Evolutionary conservation across 768 basidiomycete genomes (phyloP).

Genomic region (Tricholoma furcatifolium): DNA sequence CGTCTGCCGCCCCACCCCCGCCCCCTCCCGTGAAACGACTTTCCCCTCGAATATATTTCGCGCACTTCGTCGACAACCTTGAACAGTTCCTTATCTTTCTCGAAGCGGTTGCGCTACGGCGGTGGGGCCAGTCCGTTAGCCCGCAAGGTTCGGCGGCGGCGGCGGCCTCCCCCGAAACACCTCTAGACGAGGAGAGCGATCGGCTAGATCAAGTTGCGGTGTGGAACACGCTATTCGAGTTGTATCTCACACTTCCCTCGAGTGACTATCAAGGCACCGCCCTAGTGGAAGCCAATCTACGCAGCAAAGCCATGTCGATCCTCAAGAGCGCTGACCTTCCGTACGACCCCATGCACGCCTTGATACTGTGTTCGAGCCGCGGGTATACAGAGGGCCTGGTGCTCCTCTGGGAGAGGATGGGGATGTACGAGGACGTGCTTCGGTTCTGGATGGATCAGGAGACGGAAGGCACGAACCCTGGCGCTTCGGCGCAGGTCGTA

Average conservation of each 20-base stretch:
- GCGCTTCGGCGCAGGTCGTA: slow-evolving; percentile 61
- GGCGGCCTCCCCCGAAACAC: slow-evolving; percentile 11
- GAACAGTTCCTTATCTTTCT: slow-evolving; percentile 83
- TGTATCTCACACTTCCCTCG: slow-evolving; percentile 73
- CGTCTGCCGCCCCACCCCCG: slow-evolving; percentile 17
- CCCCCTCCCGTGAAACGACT: slow-evolving; percentile 50
- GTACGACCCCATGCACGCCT: slow-evolving; percentile 87
- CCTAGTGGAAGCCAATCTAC: slow-evolving; percentile 35
- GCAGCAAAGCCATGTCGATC: slow-evolving; percentile 71
- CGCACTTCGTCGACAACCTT: slow-evolving; percentile 91
- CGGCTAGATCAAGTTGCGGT: slow-evolving; percentile 35
- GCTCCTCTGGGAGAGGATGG: slow-evolving; percentile 88
- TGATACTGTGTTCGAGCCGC: slow-evolving; percentile 90
- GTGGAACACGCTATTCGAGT: slow-evolving; percentile 43
- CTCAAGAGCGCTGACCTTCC: slow-evolving; percentile 62
- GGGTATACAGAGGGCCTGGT: slow-evolving; percentile 84
- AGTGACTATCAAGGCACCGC: slow-evolving; percentile 18
- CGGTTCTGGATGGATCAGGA: slow-evolving; percentile 89
- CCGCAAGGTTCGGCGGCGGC: slow-evolving; percentile 12
- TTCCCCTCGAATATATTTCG: slow-evolving; percentile 86
- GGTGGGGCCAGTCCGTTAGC: slow-evolving; percentile 77
- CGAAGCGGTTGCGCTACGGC: slow-evolving; percentile 75
- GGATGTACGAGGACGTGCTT: slow-evolving; percentile 94
- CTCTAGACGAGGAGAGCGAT: slow-evolving; percentile 51
- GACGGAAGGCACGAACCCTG: slow-evolving; percentile 31